Base-by-base conservation (phyloP, 2,329 filamentous ascomycete genomes). In the Aureobasidium sp. region DNA sequence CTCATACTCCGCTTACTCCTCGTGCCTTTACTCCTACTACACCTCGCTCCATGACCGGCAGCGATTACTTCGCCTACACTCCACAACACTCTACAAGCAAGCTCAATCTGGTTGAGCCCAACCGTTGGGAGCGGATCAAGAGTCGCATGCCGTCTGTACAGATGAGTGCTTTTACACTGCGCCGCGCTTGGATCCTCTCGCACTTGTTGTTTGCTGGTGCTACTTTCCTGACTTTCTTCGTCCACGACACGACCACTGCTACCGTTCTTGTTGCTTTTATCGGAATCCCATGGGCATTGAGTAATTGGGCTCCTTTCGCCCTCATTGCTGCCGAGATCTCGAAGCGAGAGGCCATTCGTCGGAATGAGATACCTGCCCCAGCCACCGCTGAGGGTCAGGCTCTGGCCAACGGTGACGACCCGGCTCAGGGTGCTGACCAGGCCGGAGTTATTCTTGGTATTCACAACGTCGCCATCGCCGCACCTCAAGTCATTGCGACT, bases 241-340 rank as follows among this genome's bases (percentile, higher is more conserved):
- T 96, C 42, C 82, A 80, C 44, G 85, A 84, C 2, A 86, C 91
- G 8, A 78, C 83, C 62, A 84, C 82, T 11, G 93, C 90, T 1
- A 96, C 89, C 0, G 80, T 85, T 1, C 82, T 96, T 37, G 87
- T 96, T 62, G 90, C 87, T 1, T 77, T 94, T 27, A 86, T 96
- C 52, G 93, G 93, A 37, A 86, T 97, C 63, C 91, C 90, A 1
- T 97, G 93, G 93, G 91, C 92, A 25, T 79, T 97, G 69, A 91
- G 91, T 1, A 84, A 95, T 29, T 97, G 93, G 93, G 93, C 92
- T 0, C 93, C 93, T 0, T 97, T 93, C 78, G 92, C 93, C 42
- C 89, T 97, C 68, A 97, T 97, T 72, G 91, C 90, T 49, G 90
- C 90, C 5, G 93, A 97, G 74, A 92, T 97, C 65, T 89, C 88